phyloP scores from a whole-genome alignment of 768 basidiomycete genomes.

The Hemileccinum impolitum region DNA sequence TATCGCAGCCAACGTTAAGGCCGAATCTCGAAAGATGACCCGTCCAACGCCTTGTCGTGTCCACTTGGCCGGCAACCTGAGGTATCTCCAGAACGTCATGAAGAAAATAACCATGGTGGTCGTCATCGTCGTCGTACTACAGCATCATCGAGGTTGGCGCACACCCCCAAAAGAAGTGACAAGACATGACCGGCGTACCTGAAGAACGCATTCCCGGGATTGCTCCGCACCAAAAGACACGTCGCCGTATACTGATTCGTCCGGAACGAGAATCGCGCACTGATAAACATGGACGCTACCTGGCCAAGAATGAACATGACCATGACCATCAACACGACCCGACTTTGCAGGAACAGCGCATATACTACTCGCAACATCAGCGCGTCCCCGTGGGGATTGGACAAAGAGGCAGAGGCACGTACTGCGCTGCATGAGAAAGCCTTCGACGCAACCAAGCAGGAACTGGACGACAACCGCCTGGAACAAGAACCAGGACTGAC shows the following conservation, averaged over 20 bases:
- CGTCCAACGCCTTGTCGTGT: not conserved
- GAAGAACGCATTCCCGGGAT: conserved; percentile 15
- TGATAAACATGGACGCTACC: conserved; percentile 15
- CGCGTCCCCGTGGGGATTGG: not conserved
- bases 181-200: conserved; percentile 3
- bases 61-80: conserved; percentile 9
- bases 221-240: conserved; percentile 11
- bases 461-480: conserved; percentile 13
- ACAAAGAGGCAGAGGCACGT: not conserved
- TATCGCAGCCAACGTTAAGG: conserved; percentile 3
- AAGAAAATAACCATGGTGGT: conserved; percentile 10
- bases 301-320: conserved; percentile 9
- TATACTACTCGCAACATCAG: no score
- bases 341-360: conserved; percentile 10
- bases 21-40: conserved; percentile 15
- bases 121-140: conserved; percentile 17
- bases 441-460: conserved; percentile 11
- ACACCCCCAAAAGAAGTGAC: not conserved
- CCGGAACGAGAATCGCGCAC: conserved; percentile 8
- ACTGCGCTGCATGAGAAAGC: conserved; percentile 19
- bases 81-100: conserved; percentile 14
- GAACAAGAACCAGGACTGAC: conserved; percentile 17
- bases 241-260: conserved; percentile 5
- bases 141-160: not conserved
- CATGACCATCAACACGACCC: conserved; percentile 7